A percentile compares a stretch with the other conserved stretches of the same genome.
Conservation (phyloP, 2,329 filamentous ascomycete genomes). For the Cercospora sesami region DNA sequence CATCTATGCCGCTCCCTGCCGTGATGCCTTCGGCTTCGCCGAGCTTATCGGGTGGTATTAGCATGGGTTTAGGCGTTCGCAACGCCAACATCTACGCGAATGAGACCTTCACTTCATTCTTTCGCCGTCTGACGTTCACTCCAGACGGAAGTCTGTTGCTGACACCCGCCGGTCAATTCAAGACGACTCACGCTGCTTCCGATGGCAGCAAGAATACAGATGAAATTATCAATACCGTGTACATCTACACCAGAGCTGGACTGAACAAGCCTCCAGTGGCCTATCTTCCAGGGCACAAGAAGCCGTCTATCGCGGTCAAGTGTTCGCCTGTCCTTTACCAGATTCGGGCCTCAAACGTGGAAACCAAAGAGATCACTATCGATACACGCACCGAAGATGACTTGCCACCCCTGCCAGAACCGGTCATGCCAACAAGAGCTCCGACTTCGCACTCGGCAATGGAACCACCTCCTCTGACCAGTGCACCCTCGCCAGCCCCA, state of each 20-base stretch:
- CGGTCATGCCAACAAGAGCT: conserved; percentile 58
- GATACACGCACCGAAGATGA: conserved; percentile 87
- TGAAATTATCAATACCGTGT: conserved; percentile 94
- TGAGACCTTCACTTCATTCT: conserved; percentile 95
- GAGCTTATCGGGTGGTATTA: conserved; percentile 65
- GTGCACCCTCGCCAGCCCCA: conserved; percentile 53
- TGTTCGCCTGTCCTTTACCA: conserved; percentile 91
- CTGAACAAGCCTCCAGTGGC: conserved; percentile 96
- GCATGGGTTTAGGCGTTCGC: conserved; percentile 57
- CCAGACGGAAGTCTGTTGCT: conserved; percentile 92
- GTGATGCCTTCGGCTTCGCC: conserved; percentile 95
- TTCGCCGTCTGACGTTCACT: conserved; percentile 87
- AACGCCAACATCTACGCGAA: conserved; percentile 94
- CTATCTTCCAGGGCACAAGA: conserved; percentile 95
- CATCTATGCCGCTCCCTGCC: conserved; percentile 72
- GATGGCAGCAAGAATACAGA: conserved; percentile 74
- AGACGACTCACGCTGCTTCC: conserved; percentile 68
- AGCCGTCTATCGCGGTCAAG: conserved; percentile 91
- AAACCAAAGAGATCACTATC: conserved; percentile 88
- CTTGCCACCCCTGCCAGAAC: conserved; percentile 80
- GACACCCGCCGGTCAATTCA: conserved; percentile 93
- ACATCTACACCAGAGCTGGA: conserved; percentile 93
- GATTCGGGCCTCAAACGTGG: conserved; percentile 62
- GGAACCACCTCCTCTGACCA: conserved; percentile 74
- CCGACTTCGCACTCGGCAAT: conserved; percentile 68